A percentile compares a stretch with the other conserved stretches of the same genome.
phyloP scores from a whole-genome alignment of 495 filamentous ascomycete genomes.

The Haplographium delicatum region DNA sequence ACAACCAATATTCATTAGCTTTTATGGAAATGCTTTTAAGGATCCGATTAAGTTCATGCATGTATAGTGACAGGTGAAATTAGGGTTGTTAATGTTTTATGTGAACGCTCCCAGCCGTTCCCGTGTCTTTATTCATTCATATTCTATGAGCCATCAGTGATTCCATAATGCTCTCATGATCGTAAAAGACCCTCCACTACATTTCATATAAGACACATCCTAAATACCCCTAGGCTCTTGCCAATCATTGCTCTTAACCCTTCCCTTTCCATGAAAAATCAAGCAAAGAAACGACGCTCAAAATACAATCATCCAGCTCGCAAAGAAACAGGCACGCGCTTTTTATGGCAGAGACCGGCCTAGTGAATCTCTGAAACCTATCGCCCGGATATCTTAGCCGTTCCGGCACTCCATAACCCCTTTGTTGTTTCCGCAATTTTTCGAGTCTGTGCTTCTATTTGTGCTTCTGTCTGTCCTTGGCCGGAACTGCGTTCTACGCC shows the following conservation, averaged over 20 bases:
- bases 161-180: neutral
- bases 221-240: no score
- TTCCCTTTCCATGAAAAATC: neutral
- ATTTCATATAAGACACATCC: no score
- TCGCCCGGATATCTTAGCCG: constrained; percentile 16
- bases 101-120: neutral
- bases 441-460: constrained; percentile 24
- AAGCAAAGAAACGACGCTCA: constrained; percentile 11
- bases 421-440: constrained; percentile 25
- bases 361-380: no score
- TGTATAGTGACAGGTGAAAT: neutral
- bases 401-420: constrained; percentile 22
- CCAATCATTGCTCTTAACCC: no score
- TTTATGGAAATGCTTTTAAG: no score
- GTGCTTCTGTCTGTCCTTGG: constrained; percentile 25
- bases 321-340: neutral
- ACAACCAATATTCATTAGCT: no score
- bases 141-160: neutral
- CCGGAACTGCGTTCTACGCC: constrained; percentile 18
- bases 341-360: no score
- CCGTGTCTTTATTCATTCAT: neutral
- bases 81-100: neutral
- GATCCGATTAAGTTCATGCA: no score
- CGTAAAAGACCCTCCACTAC: no score
- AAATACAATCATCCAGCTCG: constrained; percentile 2